Evolutionary conservation across 768 basidiomycete species (phyloP).

Genomic region (Russula brevipes): DNA sequence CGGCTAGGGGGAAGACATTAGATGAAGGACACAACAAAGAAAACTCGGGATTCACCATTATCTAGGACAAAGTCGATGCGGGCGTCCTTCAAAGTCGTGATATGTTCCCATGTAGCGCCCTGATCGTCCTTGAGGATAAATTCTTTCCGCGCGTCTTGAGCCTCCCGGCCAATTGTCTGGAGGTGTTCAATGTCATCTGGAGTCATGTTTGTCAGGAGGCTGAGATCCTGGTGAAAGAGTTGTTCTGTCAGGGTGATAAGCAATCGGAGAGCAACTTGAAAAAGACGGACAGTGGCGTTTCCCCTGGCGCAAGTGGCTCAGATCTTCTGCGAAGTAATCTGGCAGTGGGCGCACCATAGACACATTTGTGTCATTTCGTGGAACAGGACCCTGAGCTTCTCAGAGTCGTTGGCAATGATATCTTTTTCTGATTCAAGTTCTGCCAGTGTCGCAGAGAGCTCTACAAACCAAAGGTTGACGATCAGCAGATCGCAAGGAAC

Average conservation of each 20-base stretch:
- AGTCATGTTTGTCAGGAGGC: slow-evolving; percentile 80
- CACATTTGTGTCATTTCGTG: slow-evolving; percentile 88
- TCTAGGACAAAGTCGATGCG: slow-evolving; percentile 87
- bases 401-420: slow-evolving; percentile 41
- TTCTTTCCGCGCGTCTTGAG: slow-evolving; percentile 66
- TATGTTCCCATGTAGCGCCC: slow-evolving; percentile 62
- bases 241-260: neutral
- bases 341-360: slow-evolving; percentile 53
- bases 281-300: slow-evolving; percentile 71
- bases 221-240: slow-evolving; percentile 62
- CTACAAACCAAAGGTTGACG: slow-evolving; percentile 34
- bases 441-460: slow-evolving; percentile 68
- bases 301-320: slow-evolving; percentile 51
- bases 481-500: neutral
- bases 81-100: slow-evolving; percentile 47
- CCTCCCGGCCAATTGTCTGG: slow-evolving; percentile 78
- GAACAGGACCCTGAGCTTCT: slow-evolving; percentile 61
- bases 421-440: slow-evolving; percentile 53
- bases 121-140: slow-evolving; percentile 87
- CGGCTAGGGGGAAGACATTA: slow-evolving; percentile 47
- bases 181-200: slow-evolving; percentile 76
- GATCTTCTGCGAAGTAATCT: neutral
- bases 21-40: neutral
- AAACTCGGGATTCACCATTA: slow-evolving; percentile 51
- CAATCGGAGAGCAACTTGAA: neutral